Evolutionary conservation across 2,329 filamentous ascomycete genomes (phyloP).

Genomic region (Zymoseptoria brevis): DNA sequence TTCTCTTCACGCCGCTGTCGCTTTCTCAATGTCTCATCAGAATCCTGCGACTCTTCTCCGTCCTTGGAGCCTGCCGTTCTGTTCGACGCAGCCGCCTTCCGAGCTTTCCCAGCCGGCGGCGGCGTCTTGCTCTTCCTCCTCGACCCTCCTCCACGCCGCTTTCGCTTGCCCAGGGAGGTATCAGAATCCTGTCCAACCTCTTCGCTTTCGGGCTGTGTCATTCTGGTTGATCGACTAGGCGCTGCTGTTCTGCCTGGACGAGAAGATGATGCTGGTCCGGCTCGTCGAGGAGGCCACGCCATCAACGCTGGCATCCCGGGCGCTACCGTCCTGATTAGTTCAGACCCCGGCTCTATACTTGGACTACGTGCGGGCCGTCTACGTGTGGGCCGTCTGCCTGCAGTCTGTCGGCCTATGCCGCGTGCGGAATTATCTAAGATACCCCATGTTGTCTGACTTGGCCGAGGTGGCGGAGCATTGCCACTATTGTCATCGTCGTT

Average conservation of each 20-base stretch:
- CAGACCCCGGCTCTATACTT: no score
- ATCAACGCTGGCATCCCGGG: background rate
- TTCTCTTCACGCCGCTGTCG: no score
- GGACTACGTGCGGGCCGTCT: no score
- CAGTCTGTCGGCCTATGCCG: no score
- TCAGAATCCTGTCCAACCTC: background rate
- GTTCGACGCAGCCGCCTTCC: no score
- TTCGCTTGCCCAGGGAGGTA: background rate
- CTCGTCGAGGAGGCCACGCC: no score
- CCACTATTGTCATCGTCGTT: background rate
- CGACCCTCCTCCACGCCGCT: no score
- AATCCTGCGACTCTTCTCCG: no score
- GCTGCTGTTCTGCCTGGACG: background rate
- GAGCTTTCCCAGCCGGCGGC: no score
- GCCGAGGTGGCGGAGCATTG: background rate
- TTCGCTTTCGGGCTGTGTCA: background rate
- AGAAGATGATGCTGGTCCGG: background rate
- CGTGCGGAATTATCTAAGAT: background rate
- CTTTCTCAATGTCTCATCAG: no score
- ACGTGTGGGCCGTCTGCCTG: no score
- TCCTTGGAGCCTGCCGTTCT: no score
- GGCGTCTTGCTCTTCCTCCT: background rate
- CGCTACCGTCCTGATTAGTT: background rate
- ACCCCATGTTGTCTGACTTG: background rate
- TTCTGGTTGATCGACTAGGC: background rate